These are phyloP conservation scores for Lippia alba DNA, from an alignment of 305 asterid genomes.

Conservation along the genomic window DNA sequence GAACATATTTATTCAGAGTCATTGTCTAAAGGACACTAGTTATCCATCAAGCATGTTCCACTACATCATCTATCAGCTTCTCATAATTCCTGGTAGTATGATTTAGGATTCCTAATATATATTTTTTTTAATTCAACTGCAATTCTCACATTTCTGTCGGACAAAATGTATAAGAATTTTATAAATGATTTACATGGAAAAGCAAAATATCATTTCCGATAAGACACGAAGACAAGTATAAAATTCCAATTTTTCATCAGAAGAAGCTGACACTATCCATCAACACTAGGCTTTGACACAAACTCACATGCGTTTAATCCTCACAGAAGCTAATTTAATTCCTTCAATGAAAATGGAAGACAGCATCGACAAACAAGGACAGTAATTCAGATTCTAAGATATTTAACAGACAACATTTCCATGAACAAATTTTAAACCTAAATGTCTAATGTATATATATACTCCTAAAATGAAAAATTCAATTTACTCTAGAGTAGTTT, in stretches of 20 bases:
- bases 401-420: slow-evolving; percentile 17
- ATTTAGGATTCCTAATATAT: neutral
- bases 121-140: slow-evolving; percentile 1
- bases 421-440: slow-evolving; percentile 5
- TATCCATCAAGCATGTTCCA: slow-evolving; percentile 7
- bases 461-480: slow-evolving; percentile 13
- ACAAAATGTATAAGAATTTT: neutral
- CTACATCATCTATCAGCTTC: slow-evolving; percentile 22
- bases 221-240: slow-evolving; percentile 1
- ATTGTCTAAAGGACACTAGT: slow-evolving; percentile 15
- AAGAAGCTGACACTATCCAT: slow-evolving; percentile 3
- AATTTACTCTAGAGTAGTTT: slow-evolving; percentile 7
- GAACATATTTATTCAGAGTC: slow-evolving; percentile 14
- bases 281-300: slow-evolving; percentile 17
- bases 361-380: neutral
- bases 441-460: slow-evolving; percentile 8
- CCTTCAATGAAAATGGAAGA: slow-evolving; percentile 16
- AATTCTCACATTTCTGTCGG: no score
- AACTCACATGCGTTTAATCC: slow-evolving; percentile 25
- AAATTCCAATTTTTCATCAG: slow-evolving; percentile 12
- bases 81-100: neutral
- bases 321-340: slow-evolving; percentile 21
- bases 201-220: neutral
- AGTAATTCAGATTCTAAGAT: neutral
- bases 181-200: slow-evolving; percentile 11